Evolutionary conservation across 2,329 filamentous ascomycete species (phyloP), one percentile per base, ranked within the genome.

Genomic region (Akanthomyces lecanii): DNA sequence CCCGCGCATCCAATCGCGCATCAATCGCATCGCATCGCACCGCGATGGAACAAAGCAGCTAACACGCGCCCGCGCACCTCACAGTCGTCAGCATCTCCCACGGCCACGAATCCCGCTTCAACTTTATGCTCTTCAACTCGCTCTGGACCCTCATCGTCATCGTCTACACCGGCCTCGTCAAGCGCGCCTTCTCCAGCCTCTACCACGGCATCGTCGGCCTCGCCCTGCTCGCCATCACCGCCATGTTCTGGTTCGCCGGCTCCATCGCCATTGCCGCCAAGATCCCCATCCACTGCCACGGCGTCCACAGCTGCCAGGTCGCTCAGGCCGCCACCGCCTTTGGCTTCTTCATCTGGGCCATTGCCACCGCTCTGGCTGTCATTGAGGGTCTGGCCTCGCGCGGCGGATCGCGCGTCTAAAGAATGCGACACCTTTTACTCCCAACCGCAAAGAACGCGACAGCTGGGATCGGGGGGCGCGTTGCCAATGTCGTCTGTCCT

Each of bases 171-270:
- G 81, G 86, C 69, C 66, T 93, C 56, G 80, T 87, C 3, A 90
- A 90, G 1, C 77, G 84, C 50, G 87, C 86, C 75, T 79, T 86
- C 69, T 80, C 83, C 4, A 78, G 78, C 28, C 69, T 86, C 12
- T 87, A 87, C 69, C 85, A 91, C 74, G 83, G 82, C 59, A 84
- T 85, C 57, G 85, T 82, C 51, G 84, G 92, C 18, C 78, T 93
- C 21, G 86, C 70, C 1, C 80, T 91, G 38, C 90, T 96, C 70
- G 80, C 79, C 53, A 67, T 95, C 28, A 95, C 91, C 11, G 88
- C 89, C 77, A 81, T 96, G 63, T 96, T 96, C 79, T 97, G 92
- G 92, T 95, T 97, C 71, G 88, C 89, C 0, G 92, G 91, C 7
- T 89, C 92, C 69, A 87, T 96, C 67, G 91, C 91, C 0, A 76